Evolutionary conservation across 2,329 filamentous ascomycete genomes (phyloP).

Genomic region (Fusarium mexicanum): DNA sequence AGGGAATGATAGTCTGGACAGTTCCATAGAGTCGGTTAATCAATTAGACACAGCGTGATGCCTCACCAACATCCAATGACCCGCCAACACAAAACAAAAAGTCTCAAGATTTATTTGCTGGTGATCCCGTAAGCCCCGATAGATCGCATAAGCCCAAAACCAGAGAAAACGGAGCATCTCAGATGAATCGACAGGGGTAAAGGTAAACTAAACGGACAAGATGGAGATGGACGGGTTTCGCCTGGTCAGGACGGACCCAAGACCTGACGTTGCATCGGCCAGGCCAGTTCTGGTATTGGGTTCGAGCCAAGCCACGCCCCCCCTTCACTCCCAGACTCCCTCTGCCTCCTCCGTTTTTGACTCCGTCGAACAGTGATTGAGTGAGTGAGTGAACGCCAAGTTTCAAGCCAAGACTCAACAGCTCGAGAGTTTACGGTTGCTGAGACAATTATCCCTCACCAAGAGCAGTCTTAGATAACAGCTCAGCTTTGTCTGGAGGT

Average conservation of each 20-base stretch:
- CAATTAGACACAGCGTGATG: slow-evolving; percentile 6
- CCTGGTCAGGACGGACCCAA: slow-evolving; percentile 18
- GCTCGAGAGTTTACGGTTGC: slow-evolving; percentile 4
- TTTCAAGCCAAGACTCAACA: slow-evolving; percentile 14
- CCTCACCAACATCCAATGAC: background rate
- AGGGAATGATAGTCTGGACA: background rate
- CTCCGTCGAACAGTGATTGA: background rate
- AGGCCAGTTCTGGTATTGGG: slow-evolving; percentile 2
- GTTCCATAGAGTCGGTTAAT: slow-evolving; percentile 8
- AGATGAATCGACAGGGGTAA: slow-evolving; percentile 21
- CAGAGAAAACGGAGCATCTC: slow-evolving; percentile 25
- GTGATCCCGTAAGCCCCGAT: slow-evolving; percentile 21
- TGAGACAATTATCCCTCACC: slow-evolving; percentile 2
- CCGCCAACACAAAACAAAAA: background rate
- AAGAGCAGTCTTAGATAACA: background rate
- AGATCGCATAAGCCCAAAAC: slow-evolving; percentile 27
- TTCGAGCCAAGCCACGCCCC: slow-evolving; percentile 7
- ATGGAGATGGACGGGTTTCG: slow-evolving; percentile 32
- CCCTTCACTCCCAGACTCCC: background rate
- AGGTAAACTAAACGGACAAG: slow-evolving; percentile 18
- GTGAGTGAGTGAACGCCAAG: background rate
- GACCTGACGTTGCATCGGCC: slow-evolving; percentile 38
- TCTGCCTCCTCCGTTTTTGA: slow-evolving; percentile 10
- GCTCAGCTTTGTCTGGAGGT: background rate
- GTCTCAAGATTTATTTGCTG: background rate